Percentiles rank a stretch among this genome's conserved stretches.
These are phyloP conservation scores for Blepharisma undulans DNA, from an alignment of 169 alveolate genomes.

Conservation along the genomic window DNA sequence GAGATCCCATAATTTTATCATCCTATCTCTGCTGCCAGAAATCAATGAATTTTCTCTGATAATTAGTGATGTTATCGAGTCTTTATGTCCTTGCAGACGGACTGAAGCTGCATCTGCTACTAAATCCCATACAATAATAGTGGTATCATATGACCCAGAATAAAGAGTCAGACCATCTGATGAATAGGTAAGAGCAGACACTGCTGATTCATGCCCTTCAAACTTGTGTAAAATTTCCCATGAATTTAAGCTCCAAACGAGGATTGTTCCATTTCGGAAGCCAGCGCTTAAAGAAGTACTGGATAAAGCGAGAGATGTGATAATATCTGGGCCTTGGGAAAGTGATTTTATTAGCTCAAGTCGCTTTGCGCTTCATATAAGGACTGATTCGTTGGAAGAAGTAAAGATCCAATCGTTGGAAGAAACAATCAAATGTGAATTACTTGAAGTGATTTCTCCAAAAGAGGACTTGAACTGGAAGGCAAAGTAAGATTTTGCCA, in stretches of 20 bases:
- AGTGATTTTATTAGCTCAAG: neutral
- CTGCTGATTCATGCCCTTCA: conserved; percentile 32
- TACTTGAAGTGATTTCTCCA: neutral
- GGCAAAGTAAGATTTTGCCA: conserved; percentile 36
- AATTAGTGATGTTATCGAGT: conserved; percentile 56
- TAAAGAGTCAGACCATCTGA: neutral
- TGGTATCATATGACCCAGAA: conserved; percentile 71
- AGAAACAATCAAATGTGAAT: neutral
- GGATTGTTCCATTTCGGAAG: conserved; percentile 18
- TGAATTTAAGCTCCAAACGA: neutral
- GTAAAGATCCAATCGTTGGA: neutral
- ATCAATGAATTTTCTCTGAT: conserved; percentile 34
- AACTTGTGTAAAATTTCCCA: neutral
- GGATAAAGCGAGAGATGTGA: neutral
- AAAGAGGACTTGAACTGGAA: neutral
- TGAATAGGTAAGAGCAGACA: conserved; percentile 18
- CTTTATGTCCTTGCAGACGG: conserved; percentile 66
- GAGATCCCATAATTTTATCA: conserved; percentile 69
- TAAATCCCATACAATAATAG: conserved; percentile 71
- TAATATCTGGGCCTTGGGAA: neutral
- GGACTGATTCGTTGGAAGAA: neutral
- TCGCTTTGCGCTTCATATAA: neutral
- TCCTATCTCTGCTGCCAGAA: conserved; percentile 66
- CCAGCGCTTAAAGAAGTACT: neutral
- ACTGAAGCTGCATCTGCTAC: conserved; percentile 48